A percentile compares a stretch with the other conserved stretches of the same genome.
Evolutionary conservation across 441 rosid species (phyloP).

Genomic region (Arabidopsis lyrata): DNA sequence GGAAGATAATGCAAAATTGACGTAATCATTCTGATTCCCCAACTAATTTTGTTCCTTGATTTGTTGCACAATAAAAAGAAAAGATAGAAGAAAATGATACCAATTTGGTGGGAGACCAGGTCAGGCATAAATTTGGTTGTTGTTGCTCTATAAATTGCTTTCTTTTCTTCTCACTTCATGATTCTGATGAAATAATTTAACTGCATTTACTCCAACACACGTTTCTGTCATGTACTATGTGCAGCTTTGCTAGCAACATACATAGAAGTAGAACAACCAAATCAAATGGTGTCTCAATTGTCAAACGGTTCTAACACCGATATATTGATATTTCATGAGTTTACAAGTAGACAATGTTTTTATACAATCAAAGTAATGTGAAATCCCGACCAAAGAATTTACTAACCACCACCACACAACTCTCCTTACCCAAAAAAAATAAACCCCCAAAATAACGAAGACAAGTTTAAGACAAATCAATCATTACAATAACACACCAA

Average conservation of each 20-base stretch:
- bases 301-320: neutral
- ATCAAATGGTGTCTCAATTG: neutral
- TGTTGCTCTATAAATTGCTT: constrained; percentile 9
- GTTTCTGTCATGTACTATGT: constrained; percentile 13
- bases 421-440: constrained; percentile 8
- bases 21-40: constrained; percentile 12
- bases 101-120: constrained; percentile 41
- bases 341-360: constrained; percentile 28
- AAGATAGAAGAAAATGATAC: neutral
- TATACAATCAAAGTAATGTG: constrained; percentile 11
- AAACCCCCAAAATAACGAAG: neutral
- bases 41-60: constrained; percentile 6
- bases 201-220: constrained; percentile 7
- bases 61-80: constrained; percentile 22
- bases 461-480: constrained; percentile 17
- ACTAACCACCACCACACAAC: constrained; percentile 40
- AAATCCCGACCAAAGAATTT: constrained; percentile 41
- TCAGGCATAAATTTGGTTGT: constrained; percentile 32
- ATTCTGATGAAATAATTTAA: constrained; percentile 11
- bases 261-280: neutral
- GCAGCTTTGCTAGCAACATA: constrained; percentile 2
- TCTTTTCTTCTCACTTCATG: constrained; percentile 23
- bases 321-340: constrained; percentile 15
- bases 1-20: constrained; percentile 13
- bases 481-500: constrained; percentile 33